phyloP scores from a whole-genome alignment of 495 filamentous ascomycete species.

The Endocarpon pusillum region DNA sequence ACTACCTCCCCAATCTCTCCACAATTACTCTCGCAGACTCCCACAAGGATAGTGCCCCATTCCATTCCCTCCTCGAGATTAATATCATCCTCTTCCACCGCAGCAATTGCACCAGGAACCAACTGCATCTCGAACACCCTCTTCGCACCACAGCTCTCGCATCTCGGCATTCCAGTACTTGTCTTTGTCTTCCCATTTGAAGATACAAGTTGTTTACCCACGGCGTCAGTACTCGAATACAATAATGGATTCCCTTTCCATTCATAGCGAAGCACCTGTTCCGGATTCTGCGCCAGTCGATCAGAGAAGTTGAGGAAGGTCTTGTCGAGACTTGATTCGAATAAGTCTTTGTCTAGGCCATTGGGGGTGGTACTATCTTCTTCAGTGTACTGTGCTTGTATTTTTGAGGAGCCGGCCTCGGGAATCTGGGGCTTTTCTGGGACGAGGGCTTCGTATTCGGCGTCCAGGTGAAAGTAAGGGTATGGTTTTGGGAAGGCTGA shows the following conservation, averaged over 20 bases:
- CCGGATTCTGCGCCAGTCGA: slow-evolving; percentile 74
- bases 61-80: slow-evolving; percentile 82
- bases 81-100: slow-evolving; percentile 67
- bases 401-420: slow-evolving; percentile 39
- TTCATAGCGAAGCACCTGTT: slow-evolving; percentile 88
- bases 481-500: slow-evolving; percentile 50
- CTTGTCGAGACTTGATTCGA: slow-evolving; percentile 69
- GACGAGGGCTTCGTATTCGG: slow-evolving; percentile 74
- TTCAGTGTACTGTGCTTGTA: slow-evolving; percentile 26
- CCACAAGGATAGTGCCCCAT: slow-evolving; percentile 92
- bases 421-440: slow-evolving; percentile 27
- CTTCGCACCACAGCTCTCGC: slow-evolving; percentile 51
- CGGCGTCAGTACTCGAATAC: slow-evolving; percentile 57
- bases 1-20: slow-evolving; percentile 34
- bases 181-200: slow-evolving; percentile 6
- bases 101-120: slow-evolving; percentile 73
- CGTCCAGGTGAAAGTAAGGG: slow-evolving; percentile 68
- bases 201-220: slow-evolving; percentile 47
- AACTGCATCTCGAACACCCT: slow-evolving; percentile 88
- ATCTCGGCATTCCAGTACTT: slow-evolving; percentile 64
- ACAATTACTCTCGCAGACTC: slow-evolving; percentile 63
- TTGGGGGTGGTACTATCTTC: slow-evolving; percentile 40
- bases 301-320: slow-evolving; percentile 85
- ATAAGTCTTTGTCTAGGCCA: slow-evolving; percentile 64
- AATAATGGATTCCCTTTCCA: slow-evolving; percentile 65